A percentile compares a stretch with the other conserved stretches of the same genome.
phyloP scores from a whole-genome alignment of 192 early-diverging fungal genomes.

The Coemansia sp. region DNA sequence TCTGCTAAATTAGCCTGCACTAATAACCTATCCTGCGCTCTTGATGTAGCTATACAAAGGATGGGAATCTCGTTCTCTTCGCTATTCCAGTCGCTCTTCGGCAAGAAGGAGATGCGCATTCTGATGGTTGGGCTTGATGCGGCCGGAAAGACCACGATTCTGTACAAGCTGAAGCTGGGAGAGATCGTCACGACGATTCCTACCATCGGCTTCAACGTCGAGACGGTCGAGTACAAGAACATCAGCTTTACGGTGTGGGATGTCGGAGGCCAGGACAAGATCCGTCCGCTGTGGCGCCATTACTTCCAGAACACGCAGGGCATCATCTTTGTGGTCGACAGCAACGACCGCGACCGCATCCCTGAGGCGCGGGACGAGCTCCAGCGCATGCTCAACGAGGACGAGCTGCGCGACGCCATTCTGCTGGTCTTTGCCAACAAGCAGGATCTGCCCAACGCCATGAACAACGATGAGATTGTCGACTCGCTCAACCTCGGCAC shows the following conservation, averaged over 20 bases:
- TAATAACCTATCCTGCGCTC: background rate
- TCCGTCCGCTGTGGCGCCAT: slow-evolving; percentile 96
- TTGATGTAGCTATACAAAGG: slow-evolving; percentile 17
- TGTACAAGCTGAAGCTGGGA: slow-evolving; percentile 92
- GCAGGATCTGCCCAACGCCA: slow-evolving; percentile 96
- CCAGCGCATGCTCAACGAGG: slow-evolving; percentile 90
- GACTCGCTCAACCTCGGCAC: slow-evolving; percentile 79
- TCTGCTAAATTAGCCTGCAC: background rate
- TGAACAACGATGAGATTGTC: slow-evolving; percentile 84
- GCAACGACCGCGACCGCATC: slow-evolving; percentile 86
- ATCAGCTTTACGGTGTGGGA: slow-evolving; percentile 99
- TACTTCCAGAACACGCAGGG: slow-evolving; percentile 99
- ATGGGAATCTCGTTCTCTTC: slow-evolving; percentile 90
- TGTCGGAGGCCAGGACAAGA: slow-evolving; percentile 85
- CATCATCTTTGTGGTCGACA: slow-evolving; percentile 97
- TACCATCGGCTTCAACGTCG: slow-evolving; percentile 86
- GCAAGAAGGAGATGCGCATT: slow-evolving; percentile 93
- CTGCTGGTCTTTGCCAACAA: slow-evolving; percentile 97
- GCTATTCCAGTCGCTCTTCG: slow-evolving; percentile 77
- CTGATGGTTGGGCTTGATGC: slow-evolving; percentile 95
- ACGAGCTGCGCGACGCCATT: slow-evolving; percentile 85
- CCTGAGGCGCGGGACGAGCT: slow-evolving; percentile 85
- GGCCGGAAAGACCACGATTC: slow-evolving; percentile 96
- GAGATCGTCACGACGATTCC: slow-evolving; percentile 98
- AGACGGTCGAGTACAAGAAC: slow-evolving; percentile 95